Conservation (phyloP, 345 rosid genomes). For the Xanthoceras sorbifolium region DNA sequence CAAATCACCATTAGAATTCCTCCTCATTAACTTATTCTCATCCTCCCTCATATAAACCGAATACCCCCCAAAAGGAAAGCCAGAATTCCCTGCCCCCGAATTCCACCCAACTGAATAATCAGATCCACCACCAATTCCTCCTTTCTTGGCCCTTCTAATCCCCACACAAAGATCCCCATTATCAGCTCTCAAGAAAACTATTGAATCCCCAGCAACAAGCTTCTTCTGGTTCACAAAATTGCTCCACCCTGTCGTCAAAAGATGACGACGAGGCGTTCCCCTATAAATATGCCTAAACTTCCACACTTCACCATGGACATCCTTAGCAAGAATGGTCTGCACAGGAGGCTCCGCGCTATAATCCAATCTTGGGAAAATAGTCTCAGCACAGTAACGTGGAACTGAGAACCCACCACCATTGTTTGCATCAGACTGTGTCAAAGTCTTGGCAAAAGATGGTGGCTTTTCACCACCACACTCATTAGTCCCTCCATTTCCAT, state of each 20-base stretch:
- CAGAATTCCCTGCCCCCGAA: conserved; percentile 49
- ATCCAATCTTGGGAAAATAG: conserved; percentile 86
- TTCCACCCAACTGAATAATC: conserved; percentile 78
- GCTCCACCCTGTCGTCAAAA: conserved; percentile 98
- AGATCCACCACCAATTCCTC: conserved; percentile 70
- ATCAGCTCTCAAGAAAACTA: conserved; percentile 81
- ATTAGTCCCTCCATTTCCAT: conserved; percentile 37
- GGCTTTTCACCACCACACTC: conserved; percentile 49
- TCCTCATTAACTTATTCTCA: conserved; percentile 47
- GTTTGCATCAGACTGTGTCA: conserved; percentile 96
- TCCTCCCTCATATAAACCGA: conserved; percentile 56
- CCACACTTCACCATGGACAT: conserved; percentile 89
- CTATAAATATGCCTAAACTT: conserved; percentile 95
- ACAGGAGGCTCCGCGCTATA: conserved; percentile 91
- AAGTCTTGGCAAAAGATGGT: conserved; percentile 89
- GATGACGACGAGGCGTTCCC: conserved; percentile 95
- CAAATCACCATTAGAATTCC: conserved; percentile 37
- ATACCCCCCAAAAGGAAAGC: conserved; percentile 47
- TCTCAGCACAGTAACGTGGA: conserved; percentile 98
- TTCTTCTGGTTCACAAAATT: conserved; percentile 97
- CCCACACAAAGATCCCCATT: conserved; percentile 95
- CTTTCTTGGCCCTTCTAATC: conserved; percentile 70
- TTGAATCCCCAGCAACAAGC: conserved; percentile 95
- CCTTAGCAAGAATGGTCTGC: conserved; percentile 89
- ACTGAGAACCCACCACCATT: conserved; percentile 99